Percentiles rank a stretch among this genome's conserved stretches.
Conservation (phyloP, 2,329 filamentous ascomycete genomes). For the Botryotinia convoluta region DNA sequence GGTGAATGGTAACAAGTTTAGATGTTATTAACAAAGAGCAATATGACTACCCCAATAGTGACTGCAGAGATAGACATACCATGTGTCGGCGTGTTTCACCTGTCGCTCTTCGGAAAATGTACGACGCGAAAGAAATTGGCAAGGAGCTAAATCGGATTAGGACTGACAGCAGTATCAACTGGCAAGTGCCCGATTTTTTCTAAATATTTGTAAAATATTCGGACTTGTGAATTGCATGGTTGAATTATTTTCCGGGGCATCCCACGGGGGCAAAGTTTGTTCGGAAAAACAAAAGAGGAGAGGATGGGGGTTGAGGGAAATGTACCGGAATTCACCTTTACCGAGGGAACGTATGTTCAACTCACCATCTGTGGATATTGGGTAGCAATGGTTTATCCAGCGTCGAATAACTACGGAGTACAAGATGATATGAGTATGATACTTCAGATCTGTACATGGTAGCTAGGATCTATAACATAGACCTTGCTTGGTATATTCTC, state of each 20-base stretch:
- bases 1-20: not conserved
- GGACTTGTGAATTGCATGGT: not conserved
- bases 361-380: not conserved
- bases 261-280: not conserved
- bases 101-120: not conserved
- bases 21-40: not conserved
- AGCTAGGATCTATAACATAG: not conserved
- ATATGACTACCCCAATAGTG: not conserved
- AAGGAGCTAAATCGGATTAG: not conserved
- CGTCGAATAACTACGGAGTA: not conserved
- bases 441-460: not conserved
- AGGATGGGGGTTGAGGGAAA: not conserved
- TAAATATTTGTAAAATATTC: not conserved
- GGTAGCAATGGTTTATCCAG: not conserved
- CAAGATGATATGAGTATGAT: not conserved
- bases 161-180: not conserved
- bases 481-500: not conserved
- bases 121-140: not conserved
- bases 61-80: not conserved
- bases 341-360: not conserved
- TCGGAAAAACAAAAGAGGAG: not conserved
- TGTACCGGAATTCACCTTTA: not conserved
- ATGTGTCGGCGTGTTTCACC: not conserved
- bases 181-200: not conserved
- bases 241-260: not conserved